Conservation (phyloP, 345 rosid species). For the Lepidium didymum region DNA sequence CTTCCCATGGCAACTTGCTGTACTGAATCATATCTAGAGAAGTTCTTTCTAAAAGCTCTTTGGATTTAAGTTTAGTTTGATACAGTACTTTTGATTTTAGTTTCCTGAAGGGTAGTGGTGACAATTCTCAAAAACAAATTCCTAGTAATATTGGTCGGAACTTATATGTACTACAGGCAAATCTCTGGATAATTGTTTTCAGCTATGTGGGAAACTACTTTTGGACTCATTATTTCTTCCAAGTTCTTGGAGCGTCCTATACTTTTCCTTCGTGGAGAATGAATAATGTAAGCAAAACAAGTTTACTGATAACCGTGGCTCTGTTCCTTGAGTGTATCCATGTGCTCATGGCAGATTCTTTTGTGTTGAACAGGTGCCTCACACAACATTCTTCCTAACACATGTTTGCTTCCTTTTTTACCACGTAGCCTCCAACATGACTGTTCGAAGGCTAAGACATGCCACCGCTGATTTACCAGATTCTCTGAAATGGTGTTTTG, state of each 20-base stretch:
- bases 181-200: conserved; percentile 78
- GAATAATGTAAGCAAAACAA: conserved; percentile 63
- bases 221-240: conserved; percentile 98
- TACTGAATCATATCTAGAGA: too few species aligned
- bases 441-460: conserved; percentile 77
- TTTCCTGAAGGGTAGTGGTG: not conserved
- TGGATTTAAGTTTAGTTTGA: not conserved
- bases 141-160: conserved; percentile 1
- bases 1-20: not conserved
- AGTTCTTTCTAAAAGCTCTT: not conserved
- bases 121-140: not conserved
- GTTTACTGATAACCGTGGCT: not conserved
- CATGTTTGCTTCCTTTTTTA: conserved; percentile 94
- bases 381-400: conserved; percentile 87
- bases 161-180: conserved; percentile 52
- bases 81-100: not conserved
- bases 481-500: conserved; percentile 52
- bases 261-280: conserved; percentile 98
- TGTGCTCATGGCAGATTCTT: not conserved
- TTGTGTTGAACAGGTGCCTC: conserved; percentile 71
- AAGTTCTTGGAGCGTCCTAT: conserved; percentile 96
- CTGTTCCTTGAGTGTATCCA: not conserved
- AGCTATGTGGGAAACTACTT: conserved; percentile 98
- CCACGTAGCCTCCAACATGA: conserved; percentile 84
- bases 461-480: conserved; percentile 62